Evolutionary conservation across 2,329 filamentous ascomycete genomes (phyloP), one percentile per base, ranked within the genome.

Genomic region (Cladosporium sphaerospermum): DNA sequence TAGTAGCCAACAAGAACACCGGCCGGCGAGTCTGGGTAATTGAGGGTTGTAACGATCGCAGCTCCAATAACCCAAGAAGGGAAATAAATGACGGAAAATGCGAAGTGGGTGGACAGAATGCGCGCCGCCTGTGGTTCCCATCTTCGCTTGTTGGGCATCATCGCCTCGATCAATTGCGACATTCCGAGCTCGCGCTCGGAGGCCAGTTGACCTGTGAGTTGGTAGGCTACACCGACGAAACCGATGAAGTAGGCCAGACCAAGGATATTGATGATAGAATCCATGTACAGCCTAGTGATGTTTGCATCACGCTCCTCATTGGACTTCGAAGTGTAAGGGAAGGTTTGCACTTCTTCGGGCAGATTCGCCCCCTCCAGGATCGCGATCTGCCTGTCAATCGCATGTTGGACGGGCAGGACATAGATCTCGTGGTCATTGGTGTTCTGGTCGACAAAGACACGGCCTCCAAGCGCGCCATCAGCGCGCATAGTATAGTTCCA

Each of bases 401-500:
- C 83, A 57, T 83, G 81, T 68, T 95, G 90, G 18, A 96, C 73
- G 1, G 90, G 91, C 14, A 95, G 73, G 37, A 87, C 71, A 62
- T 91, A 95, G 16, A 92, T 75, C 68, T 96, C 78, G 45, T 81
- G 82, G 66, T 89, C 86, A 64, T 95, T 95, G 59, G 78, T 76
- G 42, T 76, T 69, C n/a, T 75, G 74, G 33, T 83, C 75, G 31
- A 86, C 79, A 58, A 85, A 77, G 56, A 95, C 83, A 52, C 78
- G 80, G 7, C 70, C 67, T 16, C 84, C 84, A 54, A 95, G 76
- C 0, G 82, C 76, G 34, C 85, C 85, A 65, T 96, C 91, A 2
- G 83, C 83, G 53, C 88, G 78, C 23, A 96, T 75, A 0, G 88
- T 91, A 65, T 96, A 96, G 69, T 93, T 95, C 91, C 91, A 96